Evolutionary conservation across 208 protist species (phyloP).

Genomic region (Trichomonas vaginalis): DNA sequence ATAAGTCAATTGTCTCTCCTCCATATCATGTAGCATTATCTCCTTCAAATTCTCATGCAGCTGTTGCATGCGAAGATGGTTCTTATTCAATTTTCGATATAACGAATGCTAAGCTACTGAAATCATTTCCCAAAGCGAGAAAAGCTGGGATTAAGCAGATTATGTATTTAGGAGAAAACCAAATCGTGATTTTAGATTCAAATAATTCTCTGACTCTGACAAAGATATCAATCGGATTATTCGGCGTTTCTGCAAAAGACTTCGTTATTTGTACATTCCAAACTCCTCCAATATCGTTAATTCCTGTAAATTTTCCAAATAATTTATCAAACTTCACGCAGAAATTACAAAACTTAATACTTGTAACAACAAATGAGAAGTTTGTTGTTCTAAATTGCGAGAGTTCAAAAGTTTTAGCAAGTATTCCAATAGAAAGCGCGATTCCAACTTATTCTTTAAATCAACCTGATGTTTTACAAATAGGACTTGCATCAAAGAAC

Average conservation of each 20-base stretch:
- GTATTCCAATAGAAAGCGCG: background rate
- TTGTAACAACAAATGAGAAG: background rate
- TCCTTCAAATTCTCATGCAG: background rate
- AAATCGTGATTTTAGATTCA: background rate
- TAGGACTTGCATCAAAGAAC: background rate
- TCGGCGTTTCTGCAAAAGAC: background rate
- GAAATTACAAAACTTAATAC: background rate
- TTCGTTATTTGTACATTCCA: background rate
- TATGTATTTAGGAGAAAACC: background rate
- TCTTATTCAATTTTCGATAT: background rate
- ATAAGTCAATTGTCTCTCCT: background rate
- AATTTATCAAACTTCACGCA: background rate
- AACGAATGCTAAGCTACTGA: background rate
- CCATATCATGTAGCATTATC: background rate
- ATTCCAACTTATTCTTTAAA: background rate
- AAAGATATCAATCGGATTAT: background rate
- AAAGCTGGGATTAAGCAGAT: background rate
- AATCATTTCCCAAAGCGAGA: background rate
- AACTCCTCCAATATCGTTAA: background rate
- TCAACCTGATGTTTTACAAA: background rate
- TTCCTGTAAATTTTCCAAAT: background rate
- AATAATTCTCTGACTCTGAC: background rate
- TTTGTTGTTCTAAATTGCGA: background rate
- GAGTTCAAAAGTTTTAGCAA: background rate
- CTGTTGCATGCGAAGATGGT: background rate